Base-by-base conservation (phyloP, 2,329 filamentous ascomycete genomes). In the Monosporascus sp. region DNA sequence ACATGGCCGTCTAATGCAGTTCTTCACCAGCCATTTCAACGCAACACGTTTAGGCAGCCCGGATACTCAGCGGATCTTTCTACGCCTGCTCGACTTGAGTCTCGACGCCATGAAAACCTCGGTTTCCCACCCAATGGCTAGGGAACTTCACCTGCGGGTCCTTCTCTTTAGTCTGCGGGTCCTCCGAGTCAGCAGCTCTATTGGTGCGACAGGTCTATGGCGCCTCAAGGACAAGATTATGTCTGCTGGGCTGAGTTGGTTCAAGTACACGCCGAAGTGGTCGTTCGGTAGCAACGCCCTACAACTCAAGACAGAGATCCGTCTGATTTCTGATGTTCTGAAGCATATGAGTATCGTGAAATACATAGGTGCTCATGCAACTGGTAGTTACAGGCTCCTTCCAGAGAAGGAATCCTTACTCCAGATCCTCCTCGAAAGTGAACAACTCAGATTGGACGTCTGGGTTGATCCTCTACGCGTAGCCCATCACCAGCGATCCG, bases 281-380 rank as follows among this genome's bases (percentile, higher is more conserved):
- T 96, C 94, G 0, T 97, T 94, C 70, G 94, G 94, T 53, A 94
- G 93, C 63, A 99, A 97, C 67, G 82, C 89, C 48, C 74, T 99
- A 17, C 94, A 99, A 68, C 78, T 97, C 50, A 97, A 96, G 74
- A 93, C 95, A 0, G 94, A 99, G 71, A 84, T 91, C 37, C 87
- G 88, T 60, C 76, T 96, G 19, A 80, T 97, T 40, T 79, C 80
- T 7, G 91, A 97, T 66, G 85, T 97, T 37, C 76, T 86, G 48
- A 69, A 73, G 11, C 81, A 85, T 16, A 72, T 99, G 56, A 84
- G 85, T 57, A 78, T 74, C 3, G 80, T 91, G 11, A 76, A 81
- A 1, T 76, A 76, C 55, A 81, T 89, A 37, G 86, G 83, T 4
- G 69, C 74, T 1, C 72, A 78, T 40, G 65, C 74, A 54, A 68